These are phyloP conservation scores for Phytophthora palmivora DNA, from an alignment of 352 stramenopile species.

Conservation along the genomic window DNA sequence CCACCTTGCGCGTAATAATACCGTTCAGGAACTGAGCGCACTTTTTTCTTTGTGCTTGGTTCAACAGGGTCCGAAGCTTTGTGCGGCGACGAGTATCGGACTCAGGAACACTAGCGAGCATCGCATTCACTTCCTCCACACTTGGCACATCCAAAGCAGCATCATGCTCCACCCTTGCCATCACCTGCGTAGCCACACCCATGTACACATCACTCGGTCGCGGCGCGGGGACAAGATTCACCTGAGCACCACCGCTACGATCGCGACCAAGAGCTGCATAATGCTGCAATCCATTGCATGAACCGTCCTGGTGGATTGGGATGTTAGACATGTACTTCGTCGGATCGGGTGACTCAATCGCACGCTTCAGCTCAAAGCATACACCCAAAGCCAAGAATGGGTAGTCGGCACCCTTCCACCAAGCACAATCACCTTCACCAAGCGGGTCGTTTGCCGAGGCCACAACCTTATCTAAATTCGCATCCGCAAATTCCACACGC, in stretches of 20 bases:
- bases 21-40: conserved; percentile 74
- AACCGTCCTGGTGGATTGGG: conserved; percentile 98
- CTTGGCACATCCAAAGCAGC: conserved; percentile 54
- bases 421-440: conserved; percentile 71
- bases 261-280: conserved; percentile 98
- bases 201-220: conserved; percentile 98
- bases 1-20: conserved; percentile 94
- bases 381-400: conserved; percentile 98
- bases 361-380: conserved; percentile 96
- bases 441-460: conserved; percentile 92
- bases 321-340: conserved; percentile 95
- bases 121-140: conserved; percentile 40
- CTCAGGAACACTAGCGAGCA: conserved; percentile 15
- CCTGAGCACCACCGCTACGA: conserved; percentile 92
- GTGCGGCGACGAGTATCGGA: background rate
- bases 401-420: conserved; percentile 98
- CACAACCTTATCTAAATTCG: conserved; percentile 95
- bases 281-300: conserved; percentile 99
- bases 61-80: conserved; percentile 16
- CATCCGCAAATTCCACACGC: conserved; percentile 94
- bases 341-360: conserved; percentile 94
- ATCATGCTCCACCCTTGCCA: conserved; percentile 81
- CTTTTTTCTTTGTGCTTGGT: conserved; percentile 65
- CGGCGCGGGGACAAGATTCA: conserved; percentile 96
- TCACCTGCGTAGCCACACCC: conserved; percentile 90